phyloP scores from a whole-genome alignment of 805 yeast genomes.

The Candida xyloterini region DNA sequence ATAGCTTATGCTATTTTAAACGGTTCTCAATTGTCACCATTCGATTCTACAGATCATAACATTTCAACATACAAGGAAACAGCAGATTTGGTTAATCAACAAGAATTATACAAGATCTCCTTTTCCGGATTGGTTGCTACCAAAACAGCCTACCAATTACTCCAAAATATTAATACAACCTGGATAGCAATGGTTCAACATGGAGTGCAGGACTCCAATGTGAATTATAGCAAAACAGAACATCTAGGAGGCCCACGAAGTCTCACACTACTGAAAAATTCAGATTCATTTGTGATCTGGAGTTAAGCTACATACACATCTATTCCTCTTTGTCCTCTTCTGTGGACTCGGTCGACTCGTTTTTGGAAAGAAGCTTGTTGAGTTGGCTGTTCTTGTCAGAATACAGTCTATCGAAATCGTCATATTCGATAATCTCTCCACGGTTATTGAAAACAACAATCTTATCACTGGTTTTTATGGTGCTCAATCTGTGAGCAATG shows the following conservation, averaged over 20 bases:
- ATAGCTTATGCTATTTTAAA: constrained; percentile 25
- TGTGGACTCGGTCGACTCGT: constrained; percentile 24
- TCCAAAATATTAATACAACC: neutral
- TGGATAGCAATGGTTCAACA: constrained; percentile 28
- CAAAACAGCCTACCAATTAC: constrained; percentile 1
- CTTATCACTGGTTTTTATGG: constrained; percentile 78
- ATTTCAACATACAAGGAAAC: constrained; percentile 25
- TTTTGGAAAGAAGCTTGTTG: constrained; percentile 39
- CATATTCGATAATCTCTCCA: constrained; percentile 75
- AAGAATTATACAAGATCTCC: constrained; percentile 15
- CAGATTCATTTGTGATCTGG: constrained; percentile 27
- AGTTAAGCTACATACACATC: constrained; percentile 11
- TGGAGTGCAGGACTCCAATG: constrained; percentile 31
- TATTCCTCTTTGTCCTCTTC: constrained; percentile 20
- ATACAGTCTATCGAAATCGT: constrained; percentile 52
- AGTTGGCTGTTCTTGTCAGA: constrained; percentile 43
- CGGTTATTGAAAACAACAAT: constrained; percentile 69
- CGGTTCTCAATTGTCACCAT: constrained; percentile 26
- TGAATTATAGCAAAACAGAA: constrained; percentile 27
- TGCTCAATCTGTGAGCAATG: constrained; percentile 87
- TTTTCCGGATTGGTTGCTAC: constrained; percentile 22
- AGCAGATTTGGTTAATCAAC: constrained; percentile 9
- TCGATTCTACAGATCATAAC: constrained; percentile 21
- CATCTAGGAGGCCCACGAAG: constrained; percentile 34
- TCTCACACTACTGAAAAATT: constrained; percentile 19